Evolutionary conservation across 192 early-diverging fungal species (phyloP).

Genomic region (Coemansia sp.): DNA sequence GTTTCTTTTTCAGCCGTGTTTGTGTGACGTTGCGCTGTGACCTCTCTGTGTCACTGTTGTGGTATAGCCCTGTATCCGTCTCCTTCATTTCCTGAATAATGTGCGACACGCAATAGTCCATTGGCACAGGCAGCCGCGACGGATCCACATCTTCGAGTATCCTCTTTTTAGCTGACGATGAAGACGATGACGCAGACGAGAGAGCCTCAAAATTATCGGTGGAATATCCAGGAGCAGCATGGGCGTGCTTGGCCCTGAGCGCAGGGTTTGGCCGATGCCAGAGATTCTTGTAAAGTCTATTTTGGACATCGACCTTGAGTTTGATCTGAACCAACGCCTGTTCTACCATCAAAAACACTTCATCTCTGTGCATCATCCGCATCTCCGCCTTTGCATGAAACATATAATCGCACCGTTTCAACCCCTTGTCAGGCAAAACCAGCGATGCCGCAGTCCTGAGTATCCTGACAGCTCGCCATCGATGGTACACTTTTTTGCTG

Average conservation of each 20-base stretch:
- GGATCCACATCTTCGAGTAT: not conserved
- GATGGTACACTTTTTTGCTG: slow-evolving; percentile 34
- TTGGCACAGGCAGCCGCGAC: not conserved
- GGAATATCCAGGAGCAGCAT: not conserved
- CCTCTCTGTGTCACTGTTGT: too few relatives aligned
- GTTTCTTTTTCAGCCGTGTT: too few relatives aligned
- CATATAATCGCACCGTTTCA: slow-evolving; percentile 47
- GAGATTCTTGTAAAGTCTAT: not conserved
- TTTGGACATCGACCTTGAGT: slow-evolving; percentile 4
- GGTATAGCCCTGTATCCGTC: too few relatives aligned
- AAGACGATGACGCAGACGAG: not conserved
- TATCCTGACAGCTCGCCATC: slow-evolving; percentile 34
- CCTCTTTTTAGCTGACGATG: not conserved
- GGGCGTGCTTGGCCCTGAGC: not conserved
- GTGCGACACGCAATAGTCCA: slow-evolving; percentile 7
- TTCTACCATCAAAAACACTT: slow-evolving; percentile 34
- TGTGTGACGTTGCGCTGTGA: too few relatives aligned
- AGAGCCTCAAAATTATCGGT: not conserved
- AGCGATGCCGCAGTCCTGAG: slow-evolving; percentile 35
- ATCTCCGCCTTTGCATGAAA: slow-evolving; percentile 21
- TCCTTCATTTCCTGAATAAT: not conserved
- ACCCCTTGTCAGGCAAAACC: slow-evolving; percentile 45
- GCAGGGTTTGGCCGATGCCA: not conserved
- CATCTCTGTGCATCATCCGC: slow-evolving; percentile 33
- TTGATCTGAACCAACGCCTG: slow-evolving; percentile 22